Evolutionary conservation across 2,329 filamentous ascomycete species (phyloP).

Genomic region (Ceratocystis destructans): DNA sequence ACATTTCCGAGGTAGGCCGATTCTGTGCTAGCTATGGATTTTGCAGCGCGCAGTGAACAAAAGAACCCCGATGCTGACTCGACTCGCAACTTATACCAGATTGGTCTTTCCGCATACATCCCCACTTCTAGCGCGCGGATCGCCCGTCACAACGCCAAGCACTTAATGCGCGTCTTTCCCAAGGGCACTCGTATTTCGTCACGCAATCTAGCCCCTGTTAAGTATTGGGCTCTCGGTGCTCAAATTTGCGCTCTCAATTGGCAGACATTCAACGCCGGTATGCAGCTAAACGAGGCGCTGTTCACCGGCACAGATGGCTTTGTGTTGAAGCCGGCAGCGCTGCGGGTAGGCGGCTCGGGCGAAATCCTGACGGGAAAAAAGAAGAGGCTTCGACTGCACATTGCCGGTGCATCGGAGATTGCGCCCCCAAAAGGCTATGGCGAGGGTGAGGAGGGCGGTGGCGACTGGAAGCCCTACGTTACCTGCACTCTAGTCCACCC

Average conservation of each 20-base stretch:
- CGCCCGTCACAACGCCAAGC: slow-evolving; percentile 45
- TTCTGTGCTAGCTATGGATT: too few species aligned
- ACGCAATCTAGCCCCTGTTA: slow-evolving; percentile 47
- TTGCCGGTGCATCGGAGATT: slow-evolving; percentile 49
- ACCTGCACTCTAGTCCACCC: slow-evolving; percentile 52
- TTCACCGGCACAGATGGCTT: slow-evolving; percentile 53
- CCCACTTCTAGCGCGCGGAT: slow-evolving; percentile 36
- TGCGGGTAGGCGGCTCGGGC: slow-evolving; percentile 43
- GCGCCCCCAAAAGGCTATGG: slow-evolving; percentile 28
- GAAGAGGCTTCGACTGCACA: slow-evolving; percentile 41
- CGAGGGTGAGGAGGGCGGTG: slow-evolving; percentile 16
- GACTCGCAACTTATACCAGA: not conserved
- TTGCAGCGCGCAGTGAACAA: too few species aligned
- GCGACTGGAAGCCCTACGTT: slow-evolving; percentile 41
- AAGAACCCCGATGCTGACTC: not conserved
- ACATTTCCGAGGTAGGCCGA: slow-evolving; percentile 42
- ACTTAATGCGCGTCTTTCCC: slow-evolving; percentile 57
- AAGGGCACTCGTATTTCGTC: slow-evolving; percentile 57
- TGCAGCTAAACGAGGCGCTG: slow-evolving; percentile 55
- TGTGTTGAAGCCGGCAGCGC: slow-evolving; percentile 47
- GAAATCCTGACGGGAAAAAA: slow-evolving; percentile 33
- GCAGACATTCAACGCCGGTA: slow-evolving; percentile 52
- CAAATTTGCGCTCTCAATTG: slow-evolving; percentile 59
- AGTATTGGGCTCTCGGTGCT: slow-evolving; percentile 53
- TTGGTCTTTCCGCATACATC: slow-evolving; percentile 8